Conservation (phyloP, 768 basidiomycete species). For the Russula sp. region DNA sequence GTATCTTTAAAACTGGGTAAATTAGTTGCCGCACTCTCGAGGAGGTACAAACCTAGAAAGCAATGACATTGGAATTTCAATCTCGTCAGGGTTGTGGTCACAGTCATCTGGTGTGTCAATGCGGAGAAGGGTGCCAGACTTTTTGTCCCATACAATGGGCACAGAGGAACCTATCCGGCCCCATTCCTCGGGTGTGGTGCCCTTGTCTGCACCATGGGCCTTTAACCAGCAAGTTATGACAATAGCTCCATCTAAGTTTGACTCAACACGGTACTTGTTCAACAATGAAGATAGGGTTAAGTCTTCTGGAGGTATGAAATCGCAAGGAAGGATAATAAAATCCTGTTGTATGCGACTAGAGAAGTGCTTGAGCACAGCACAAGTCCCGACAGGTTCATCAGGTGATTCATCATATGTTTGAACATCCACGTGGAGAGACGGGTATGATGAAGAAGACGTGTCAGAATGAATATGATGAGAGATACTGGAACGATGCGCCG, state of each 20-base stretch:
- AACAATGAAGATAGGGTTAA: conserved; percentile 65
- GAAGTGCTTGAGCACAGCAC: conserved; percentile 70
- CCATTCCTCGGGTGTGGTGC: conserved; percentile 59
- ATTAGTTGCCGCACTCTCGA: conserved; percentile 9
- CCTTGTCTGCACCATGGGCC: conserved; percentile 44
- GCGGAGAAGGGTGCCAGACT: conserved; percentile 58
- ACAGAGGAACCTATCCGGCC: conserved; percentile 36
- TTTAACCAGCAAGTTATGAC: conserved; percentile 64
- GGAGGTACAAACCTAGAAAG: conserved; percentile 49
- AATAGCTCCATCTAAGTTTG: conserved; percentile 53
- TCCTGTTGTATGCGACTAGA: conserved; percentile 70
- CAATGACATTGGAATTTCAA: conserved; percentile 70
- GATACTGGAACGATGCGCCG: conserved; percentile 64
- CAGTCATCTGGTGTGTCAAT: conserved; percentile 63
- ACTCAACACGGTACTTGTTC: conserved; percentile 75
- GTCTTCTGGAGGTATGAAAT: conserved; percentile 73
- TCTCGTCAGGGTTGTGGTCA: conserved; percentile 61
- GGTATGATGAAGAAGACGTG: conserved; percentile 47
- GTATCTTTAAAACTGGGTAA: conserved; percentile 39
- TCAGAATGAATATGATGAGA: conserved; percentile 83
- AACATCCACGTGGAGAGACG: conserved; percentile 65
- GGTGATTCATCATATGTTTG: conserved; percentile 74
- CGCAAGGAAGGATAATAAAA: conserved; percentile 86
- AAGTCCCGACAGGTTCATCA: conserved; percentile 61
- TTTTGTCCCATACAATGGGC: conserved; percentile 63